phyloP scores from a whole-genome alignment of 2,329 filamentous ascomycete species.

The Cercospora janseana region DNA sequence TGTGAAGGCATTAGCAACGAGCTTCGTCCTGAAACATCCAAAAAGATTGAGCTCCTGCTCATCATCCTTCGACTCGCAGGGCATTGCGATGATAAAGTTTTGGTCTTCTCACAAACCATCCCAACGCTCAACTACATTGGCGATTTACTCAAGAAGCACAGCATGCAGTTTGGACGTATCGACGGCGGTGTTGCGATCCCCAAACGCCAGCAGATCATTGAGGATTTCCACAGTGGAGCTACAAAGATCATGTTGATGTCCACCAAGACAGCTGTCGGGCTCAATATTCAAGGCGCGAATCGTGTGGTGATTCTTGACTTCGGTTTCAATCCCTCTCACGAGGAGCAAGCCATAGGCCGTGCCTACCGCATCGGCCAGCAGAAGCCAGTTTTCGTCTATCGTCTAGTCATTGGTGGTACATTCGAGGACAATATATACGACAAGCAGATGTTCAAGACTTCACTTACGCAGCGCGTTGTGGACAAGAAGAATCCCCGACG shows the following conservation, averaged over 20 bases:
- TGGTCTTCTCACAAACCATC: slow-evolving; percentile 77
- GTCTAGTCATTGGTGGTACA: slow-evolving; percentile 73
- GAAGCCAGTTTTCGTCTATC: slow-evolving; percentile 81
- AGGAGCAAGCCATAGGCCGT: slow-evolving; percentile 83
- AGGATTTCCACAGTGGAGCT: slow-evolving; percentile 64
- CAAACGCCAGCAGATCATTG: slow-evolving; percentile 62
- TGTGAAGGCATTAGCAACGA: slow-evolving; percentile 39
- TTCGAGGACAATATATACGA: slow-evolving; percentile 74
- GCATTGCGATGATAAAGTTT: slow-evolving; percentile 65
- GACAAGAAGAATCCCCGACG: slow-evolving; percentile 78
- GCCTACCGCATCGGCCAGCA: slow-evolving; percentile 81
- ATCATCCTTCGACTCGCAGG: slow-evolving; percentile 67
- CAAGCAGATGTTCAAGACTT: slow-evolving; percentile 75
- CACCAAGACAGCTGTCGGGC: slow-evolving; percentile 74
- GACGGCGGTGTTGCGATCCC: slow-evolving; percentile 63
- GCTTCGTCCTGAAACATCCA: slow-evolving; percentile 56
- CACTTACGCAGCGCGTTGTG: slow-evolving; percentile 74
- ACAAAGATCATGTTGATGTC: slow-evolving; percentile 71
- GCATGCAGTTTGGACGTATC: slow-evolving; percentile 55
- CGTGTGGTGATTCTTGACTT: slow-evolving; percentile 85
- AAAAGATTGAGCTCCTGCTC: slow-evolving; percentile 66
- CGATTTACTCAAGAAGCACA: slow-evolving; percentile 51
- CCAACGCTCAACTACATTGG: slow-evolving; percentile 68
- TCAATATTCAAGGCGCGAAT: slow-evolving; percentile 82
- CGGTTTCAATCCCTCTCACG: slow-evolving; percentile 73